Percentiles rank a stretch among this genome's conserved stretches.
These are phyloP conservation scores for Plectosphaerella cucumerina DNA, from an alignment of 2,329 filamentous ascomycete species.

Conservation along the genomic window DNA sequence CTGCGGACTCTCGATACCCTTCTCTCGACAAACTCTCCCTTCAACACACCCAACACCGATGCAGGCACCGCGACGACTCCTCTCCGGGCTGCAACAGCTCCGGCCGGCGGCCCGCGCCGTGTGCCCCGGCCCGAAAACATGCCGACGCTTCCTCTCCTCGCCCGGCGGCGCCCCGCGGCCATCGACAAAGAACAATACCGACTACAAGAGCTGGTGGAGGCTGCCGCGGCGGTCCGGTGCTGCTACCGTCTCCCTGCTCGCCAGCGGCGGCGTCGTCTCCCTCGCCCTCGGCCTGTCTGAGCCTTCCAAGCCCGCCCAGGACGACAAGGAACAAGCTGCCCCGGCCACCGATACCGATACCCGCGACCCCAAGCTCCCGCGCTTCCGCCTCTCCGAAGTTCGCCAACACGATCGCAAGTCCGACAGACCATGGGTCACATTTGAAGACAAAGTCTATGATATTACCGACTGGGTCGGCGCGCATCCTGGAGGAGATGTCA, in stretches of 20 bases:
- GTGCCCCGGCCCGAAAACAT: not conserved
- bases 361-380: conserved; percentile 39
- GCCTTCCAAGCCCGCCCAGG: conserved; percentile 6
- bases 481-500: conserved; percentile 65
- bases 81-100: conserved; percentile 11
- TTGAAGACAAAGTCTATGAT: conserved; percentile 62
- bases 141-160: not conserved
- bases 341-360: conserved; percentile 13
- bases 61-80: conserved; percentile 10
- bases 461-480: conserved; percentile 65
- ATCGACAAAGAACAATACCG: not conserved
- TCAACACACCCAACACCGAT: conserved; percentile 3
- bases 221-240: conserved; percentile 5
- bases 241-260: conserved; percentile 8
- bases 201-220: not conserved
- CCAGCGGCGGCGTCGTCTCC: conserved; percentile 12
- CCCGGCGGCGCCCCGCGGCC: not conserved
- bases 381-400: conserved; percentile 46
- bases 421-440: conserved; percentile 58
- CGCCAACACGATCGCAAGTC: conserved; percentile 49
- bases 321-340: conserved; percentile 3
- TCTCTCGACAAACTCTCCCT: not conserved
- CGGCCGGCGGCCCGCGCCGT: conserved; percentile 8
- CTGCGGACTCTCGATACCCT: not conserved
- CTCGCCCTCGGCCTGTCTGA: conserved; percentile 11